Evolutionary conservation across 192 early-diverging fungal species (phyloP).

Genomic region (Ambispora gerdemannii): DNA sequence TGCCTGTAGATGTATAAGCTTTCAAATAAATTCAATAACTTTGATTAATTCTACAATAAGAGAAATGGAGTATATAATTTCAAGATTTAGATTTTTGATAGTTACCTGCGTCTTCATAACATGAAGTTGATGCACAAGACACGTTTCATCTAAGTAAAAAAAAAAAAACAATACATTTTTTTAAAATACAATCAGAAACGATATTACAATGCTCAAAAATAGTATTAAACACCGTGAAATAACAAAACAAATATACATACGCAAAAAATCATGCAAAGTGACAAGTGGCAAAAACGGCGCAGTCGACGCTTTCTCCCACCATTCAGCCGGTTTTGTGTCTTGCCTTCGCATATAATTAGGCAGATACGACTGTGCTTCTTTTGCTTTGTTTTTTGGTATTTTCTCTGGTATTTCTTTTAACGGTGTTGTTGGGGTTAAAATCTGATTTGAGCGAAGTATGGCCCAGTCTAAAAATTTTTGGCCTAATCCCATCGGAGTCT

Average conservation of each 20-base stretch:
- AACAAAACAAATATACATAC: neutral
- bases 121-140: neutral
- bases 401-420: neutral
- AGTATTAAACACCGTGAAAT: too few relatives aligned
- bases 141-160: neutral
- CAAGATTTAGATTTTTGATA: too few relatives aligned
- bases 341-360: neutral
- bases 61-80: neutral
- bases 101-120: neutral
- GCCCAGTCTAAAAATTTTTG: neutral
- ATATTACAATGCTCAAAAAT: neutral
- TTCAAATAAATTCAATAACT: neutral
- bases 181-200: neutral
- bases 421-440: neutral
- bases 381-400: neutral
- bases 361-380: neutral
- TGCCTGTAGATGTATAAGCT: neutral
- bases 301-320: neutral
- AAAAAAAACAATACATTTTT: neutral
- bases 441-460: neutral
- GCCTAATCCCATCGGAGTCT: neutral
- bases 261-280: neutral
- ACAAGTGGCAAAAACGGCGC: neutral
- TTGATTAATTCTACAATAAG: neutral
- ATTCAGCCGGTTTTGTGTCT: neutral